Evolutionary conservation across 2,329 filamentous ascomycete species (phyloP).

Genomic region (Dactylellina cionopaga): DNA sequence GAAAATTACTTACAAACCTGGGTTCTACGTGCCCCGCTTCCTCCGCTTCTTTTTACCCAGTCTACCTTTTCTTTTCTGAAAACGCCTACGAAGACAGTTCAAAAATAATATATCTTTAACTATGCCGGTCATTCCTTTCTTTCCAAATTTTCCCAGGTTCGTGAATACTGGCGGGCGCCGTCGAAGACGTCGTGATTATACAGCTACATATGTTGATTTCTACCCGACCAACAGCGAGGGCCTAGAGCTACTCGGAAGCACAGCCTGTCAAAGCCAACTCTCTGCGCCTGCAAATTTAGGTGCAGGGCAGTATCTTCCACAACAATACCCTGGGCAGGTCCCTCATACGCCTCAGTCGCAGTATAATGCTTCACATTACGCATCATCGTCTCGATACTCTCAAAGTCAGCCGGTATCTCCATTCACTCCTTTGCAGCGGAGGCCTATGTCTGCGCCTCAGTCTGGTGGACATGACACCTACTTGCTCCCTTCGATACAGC

Average conservation of each 20-base stretch:
- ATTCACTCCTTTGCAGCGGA: conserved; percentile 22
- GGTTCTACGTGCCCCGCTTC: conserved; percentile 46
- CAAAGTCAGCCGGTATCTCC: conserved; percentile 36
- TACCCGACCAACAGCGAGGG: conserved; percentile 33
- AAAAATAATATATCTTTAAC: conserved; percentile 23
- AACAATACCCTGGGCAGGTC: conserved; percentile 28
- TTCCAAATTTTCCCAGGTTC: conserved; percentile 48
- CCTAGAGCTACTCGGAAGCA: conserved; percentile 40
- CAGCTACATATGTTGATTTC: conserved; percentile 43
- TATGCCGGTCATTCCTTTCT: conserved; percentile 51
- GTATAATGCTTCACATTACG: conserved; percentile 40
- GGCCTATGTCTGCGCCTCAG: conserved; percentile 42
- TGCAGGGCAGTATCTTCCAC: conserved; percentile 28
- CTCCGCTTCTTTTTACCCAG: conserved; percentile 21
- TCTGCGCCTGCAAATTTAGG: conserved; percentile 7
- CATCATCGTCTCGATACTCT: conserved; percentile 12
- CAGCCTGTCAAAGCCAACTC: conserved; percentile 35
- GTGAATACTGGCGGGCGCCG: conserved; percentile 46
- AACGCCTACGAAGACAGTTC: conserved; percentile 5
- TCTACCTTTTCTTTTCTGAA: conserved; percentile 42
- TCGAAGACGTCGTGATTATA: conserved; percentile 46
- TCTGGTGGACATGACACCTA: conserved; percentile 24
- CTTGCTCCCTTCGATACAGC: conserved; percentile 30
- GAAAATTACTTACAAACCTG: conserved; percentile 36
- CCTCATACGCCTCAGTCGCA: conserved; percentile 35